These are phyloP conservation scores for Furcasterigmium furcatum DNA, from an alignment of 2,329 filamentous ascomycete species.

Conservation along the genomic window DNA sequence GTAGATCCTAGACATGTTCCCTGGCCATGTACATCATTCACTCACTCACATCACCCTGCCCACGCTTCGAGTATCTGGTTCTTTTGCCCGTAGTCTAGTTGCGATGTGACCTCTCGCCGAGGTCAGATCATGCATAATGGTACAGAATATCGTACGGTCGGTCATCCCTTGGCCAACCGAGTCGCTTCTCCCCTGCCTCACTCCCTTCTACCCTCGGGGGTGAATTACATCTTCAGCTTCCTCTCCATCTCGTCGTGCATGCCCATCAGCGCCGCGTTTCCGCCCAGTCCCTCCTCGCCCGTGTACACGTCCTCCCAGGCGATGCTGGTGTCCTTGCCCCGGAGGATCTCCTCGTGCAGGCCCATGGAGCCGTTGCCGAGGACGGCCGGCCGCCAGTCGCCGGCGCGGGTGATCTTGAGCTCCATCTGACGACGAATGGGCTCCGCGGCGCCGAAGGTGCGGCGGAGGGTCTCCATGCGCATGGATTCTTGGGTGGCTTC, in stretches of 20 bases:
- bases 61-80: no score
- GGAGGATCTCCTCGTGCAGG: conserved; percentile 87
- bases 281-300: conserved; percentile 69
- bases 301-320: conserved; percentile 93
- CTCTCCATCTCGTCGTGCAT: conserved; percentile 94
- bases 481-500: conserved; percentile 81
- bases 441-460: conserved; percentile 88
- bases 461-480: conserved; percentile 85
- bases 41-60: no score
- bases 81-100: no score
- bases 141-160: no score
- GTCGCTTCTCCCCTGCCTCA: no score
- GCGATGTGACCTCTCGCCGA: no score
- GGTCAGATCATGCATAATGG: no score
- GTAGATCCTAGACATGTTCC: no score
- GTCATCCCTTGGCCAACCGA: no score
- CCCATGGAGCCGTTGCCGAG: conserved; percentile 60
- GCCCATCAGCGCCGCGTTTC: conserved; percentile 43
- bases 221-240: conserved; percentile 80
- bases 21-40: no score
- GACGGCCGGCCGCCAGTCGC: conserved; percentile 74
- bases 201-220: no score
- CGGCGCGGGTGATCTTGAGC: conserved; percentile 77
- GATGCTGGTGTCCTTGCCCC: conserved; percentile 72
- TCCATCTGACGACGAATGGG: conserved; percentile 93